These are phyloP conservation scores for Acer campestre DNA, from an alignment of 345 rosid genomes.

Conservation along the genomic window DNA sequence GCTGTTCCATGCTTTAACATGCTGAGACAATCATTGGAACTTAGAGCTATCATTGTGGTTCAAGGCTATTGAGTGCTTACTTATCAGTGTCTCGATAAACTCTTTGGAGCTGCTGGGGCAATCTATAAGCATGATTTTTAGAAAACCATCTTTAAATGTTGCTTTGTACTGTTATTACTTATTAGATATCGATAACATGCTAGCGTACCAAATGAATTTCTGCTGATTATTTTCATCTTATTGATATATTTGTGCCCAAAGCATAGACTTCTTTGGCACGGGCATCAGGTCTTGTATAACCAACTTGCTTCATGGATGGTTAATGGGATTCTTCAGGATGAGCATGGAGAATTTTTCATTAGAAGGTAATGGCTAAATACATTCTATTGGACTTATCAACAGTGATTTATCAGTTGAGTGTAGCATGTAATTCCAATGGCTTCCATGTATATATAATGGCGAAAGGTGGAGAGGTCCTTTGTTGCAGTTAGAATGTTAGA, in stretches of 20 bases:
- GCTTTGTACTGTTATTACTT: background rate
- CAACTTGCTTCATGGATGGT: slow-evolving; percentile 98
- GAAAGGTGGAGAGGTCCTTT: background rate
- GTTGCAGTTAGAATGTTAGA: background rate
- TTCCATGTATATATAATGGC: background rate
- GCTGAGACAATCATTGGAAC: background rate
- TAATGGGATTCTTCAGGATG: slow-evolving; percentile 96
- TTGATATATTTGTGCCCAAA: slow-evolving; percentile 26
- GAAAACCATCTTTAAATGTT: background rate
- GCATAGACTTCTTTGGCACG: slow-evolving; percentile 96
- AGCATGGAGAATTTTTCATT: slow-evolving; percentile 86
- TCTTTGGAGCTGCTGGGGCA: background rate
- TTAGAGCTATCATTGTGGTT: background rate
- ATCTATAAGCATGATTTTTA: background rate
- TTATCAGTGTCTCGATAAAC: background rate
- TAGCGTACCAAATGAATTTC: slow-evolving; percentile 8
- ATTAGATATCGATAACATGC: background rate
- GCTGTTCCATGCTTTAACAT: background rate
- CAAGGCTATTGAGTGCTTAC: background rate
- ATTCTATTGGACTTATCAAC: background rate
- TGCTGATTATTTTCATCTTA: slow-evolving; percentile 13
- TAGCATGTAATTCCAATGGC: background rate
- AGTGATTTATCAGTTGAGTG: background rate
- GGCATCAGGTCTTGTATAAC: slow-evolving; percentile 92
- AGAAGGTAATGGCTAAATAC: slow-evolving; percentile 50